Conservation (phyloP, 495 filamentous ascomycete genomes). For the Hypoxylon trugodes region DNA sequence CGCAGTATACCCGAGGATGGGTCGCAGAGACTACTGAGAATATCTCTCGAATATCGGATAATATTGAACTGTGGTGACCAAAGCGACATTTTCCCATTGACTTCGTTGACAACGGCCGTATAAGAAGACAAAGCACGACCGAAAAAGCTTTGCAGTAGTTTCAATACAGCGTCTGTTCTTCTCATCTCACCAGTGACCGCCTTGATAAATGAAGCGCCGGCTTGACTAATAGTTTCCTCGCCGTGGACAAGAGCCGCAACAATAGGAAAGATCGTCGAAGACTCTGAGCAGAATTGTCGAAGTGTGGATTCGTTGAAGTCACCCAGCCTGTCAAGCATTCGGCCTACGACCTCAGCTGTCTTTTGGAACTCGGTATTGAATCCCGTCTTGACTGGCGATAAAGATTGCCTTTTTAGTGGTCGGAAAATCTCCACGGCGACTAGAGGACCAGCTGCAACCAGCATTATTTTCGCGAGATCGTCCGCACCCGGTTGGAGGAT, state of each 20-base stretch:
- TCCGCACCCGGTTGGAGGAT: slow-evolving; percentile 70
- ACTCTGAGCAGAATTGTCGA: slow-evolving; percentile 67
- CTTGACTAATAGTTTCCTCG: slow-evolving; percentile 74
- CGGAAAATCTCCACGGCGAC: slow-evolving; percentile 77
- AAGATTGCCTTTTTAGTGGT: slow-evolving; percentile 56
- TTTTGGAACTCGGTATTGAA: slow-evolving; percentile 80
- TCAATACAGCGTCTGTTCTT: slow-evolving; percentile 76
- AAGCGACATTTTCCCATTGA: slow-evolving; percentile 64
- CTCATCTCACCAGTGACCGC: slow-evolving; percentile 73
- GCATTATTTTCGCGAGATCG: slow-evolving; percentile 71
- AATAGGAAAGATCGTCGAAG: slow-evolving; percentile 68
- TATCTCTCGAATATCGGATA: slow-evolving; percentile 61
- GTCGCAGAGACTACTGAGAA: slow-evolving; percentile 85
- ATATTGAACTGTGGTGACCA: slow-evolving; percentile 45
- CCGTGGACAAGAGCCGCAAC: slow-evolving; percentile 73
- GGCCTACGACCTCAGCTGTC: slow-evolving; percentile 72
- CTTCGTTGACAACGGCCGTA: slow-evolving; percentile 51
- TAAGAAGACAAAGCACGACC: slow-evolving; percentile 48
- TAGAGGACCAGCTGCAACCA: slow-evolving; percentile 74
- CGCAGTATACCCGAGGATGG: slow-evolving; percentile 80
- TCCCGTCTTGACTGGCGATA: slow-evolving; percentile 60
- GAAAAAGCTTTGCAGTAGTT: slow-evolving; percentile 71
- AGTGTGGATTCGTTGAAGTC: slow-evolving; percentile 75
- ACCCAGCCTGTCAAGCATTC: slow-evolving; percentile 76
- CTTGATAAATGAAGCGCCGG: slow-evolving; percentile 81